A percentile compares a stretch with the other conserved stretches of the same genome.
Evolutionary conservation across 148 eudicot genomes (phyloP).

Genomic region (Rhododendron williamsianum): DNA sequence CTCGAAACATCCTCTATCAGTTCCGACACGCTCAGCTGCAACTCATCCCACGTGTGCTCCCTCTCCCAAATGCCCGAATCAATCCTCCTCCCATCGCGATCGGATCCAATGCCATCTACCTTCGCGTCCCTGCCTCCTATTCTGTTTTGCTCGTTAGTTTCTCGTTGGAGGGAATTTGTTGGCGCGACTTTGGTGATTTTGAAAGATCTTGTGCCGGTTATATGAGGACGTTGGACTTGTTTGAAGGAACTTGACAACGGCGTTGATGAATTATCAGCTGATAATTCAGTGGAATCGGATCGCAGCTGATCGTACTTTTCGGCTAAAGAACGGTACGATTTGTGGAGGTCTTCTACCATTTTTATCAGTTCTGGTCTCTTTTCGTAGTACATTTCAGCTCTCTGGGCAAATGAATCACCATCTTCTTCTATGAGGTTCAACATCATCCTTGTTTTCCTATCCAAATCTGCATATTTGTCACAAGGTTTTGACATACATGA

Average conservation of each 20-base stretch:
- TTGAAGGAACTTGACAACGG: neutral
- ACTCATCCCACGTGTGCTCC: conserved; percentile 3
- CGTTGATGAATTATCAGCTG: neutral
- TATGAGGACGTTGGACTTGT: neutral
- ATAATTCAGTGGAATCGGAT: neutral
- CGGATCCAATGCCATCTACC: neutral
- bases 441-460: conserved; percentile 13
- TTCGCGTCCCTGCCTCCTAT: neutral
- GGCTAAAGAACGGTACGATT: conserved; percentile 18
- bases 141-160: neutral
- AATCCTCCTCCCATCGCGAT: neutral
- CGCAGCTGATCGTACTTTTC: conserved; percentile 19
- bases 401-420: conserved; percentile 25
- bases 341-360: conserved; percentile 18
- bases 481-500: neutral
- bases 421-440: conserved; percentile 16
- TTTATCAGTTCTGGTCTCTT: conserved; percentile 18
- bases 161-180: neutral
- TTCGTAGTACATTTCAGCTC: conserved; percentile 27
- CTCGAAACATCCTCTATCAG: conserved; percentile 21
- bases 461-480: conserved; percentile 17
- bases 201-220: neutral
- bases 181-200: neutral
- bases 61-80: neutral
- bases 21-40: conserved; percentile 2